Evolutionary conservation across 352 stramenopile genomes (phyloP).

Genomic region (Globisporangium irregulare): DNA sequence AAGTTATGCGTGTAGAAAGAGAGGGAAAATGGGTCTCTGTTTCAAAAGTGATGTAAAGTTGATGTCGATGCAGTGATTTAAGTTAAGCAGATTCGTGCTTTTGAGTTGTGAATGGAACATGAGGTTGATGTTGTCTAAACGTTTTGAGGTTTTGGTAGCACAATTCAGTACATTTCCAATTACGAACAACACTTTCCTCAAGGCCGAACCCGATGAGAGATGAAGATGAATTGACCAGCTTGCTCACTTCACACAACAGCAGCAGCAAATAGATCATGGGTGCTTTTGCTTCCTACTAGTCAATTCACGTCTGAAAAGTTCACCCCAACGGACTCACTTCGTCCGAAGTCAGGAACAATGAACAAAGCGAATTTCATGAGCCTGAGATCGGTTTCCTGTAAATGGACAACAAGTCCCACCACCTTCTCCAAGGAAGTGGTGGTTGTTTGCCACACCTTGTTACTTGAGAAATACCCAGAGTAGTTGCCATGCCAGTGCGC

Average conservation of each 20-base stretch:
- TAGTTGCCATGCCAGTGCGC: no score
- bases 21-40: not conserved
- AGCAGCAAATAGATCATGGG: not conserved
- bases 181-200: no score
- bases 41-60: not conserved
- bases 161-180: not conserved
- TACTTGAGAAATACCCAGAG: no score
- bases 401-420: no score
- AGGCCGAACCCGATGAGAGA: not conserved
- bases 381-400: not conserved
- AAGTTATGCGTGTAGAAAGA: conserved; percentile 16
- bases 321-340: not conserved
- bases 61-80: conserved; percentile 4
- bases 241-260: not conserved
- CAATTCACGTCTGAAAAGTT: not conserved
- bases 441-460: no score
- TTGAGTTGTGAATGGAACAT: not conserved
- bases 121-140: not conserved
- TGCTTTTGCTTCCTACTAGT: not conserved
- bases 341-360: not conserved
- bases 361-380: not conserved
- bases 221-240: not conserved
- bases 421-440: no score
- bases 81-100: not conserved
- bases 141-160: not conserved